Evolutionary conservation across 495 filamentous ascomycete genomes (phyloP), one percentile per base, ranked within the genome.

Genomic region (Geoglossum glabrum): DNA sequence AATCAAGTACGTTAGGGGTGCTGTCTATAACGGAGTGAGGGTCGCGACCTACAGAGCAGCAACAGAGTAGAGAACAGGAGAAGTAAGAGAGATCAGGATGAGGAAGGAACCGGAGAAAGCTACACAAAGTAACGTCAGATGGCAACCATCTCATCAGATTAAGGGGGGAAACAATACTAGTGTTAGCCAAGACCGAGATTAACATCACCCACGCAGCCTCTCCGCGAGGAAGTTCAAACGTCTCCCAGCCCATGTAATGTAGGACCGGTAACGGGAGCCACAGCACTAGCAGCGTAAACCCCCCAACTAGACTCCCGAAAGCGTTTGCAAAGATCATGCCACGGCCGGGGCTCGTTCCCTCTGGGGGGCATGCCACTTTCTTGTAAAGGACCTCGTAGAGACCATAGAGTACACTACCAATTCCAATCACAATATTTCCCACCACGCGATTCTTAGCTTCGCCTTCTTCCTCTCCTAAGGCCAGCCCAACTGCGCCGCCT

Each of bases 311-410:
- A 60, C 81, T 88, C 30, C 87, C 92, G 61, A 96, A 89, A 0
- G 85, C 82, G 63, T 90, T 96, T 57, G 92, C 88, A 63, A 97
- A 97, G 62, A 95, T 82, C 72, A 93, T 87, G 56, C 86, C 87
- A 3, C 88, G 78, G 7, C 77, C 82, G 0, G 90, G 77, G 56
- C 80, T 85, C 11, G 79, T 83, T 27, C 88, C 88, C 57, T 96
- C 90, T 0, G 92, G 92, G 28, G 92, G 92, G 66, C 92, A 98
- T 4, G 89, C 90, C 47, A 81, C 76, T 45, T 80, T 79, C 72
- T 98, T 98, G 70, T 97, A 98, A 47, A 98, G 67, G 27, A 98
- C 92, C 70, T 98, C 92, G 68, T 98, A 98, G 36, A 98, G 80
- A 0, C 92, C 92, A 67, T 98, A 98, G 17, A 98, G 74, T 23